Evolutionary conservation across 352 stramenopile genomes (phyloP).

Genomic region (Heterotrichella gracilis): DNA sequence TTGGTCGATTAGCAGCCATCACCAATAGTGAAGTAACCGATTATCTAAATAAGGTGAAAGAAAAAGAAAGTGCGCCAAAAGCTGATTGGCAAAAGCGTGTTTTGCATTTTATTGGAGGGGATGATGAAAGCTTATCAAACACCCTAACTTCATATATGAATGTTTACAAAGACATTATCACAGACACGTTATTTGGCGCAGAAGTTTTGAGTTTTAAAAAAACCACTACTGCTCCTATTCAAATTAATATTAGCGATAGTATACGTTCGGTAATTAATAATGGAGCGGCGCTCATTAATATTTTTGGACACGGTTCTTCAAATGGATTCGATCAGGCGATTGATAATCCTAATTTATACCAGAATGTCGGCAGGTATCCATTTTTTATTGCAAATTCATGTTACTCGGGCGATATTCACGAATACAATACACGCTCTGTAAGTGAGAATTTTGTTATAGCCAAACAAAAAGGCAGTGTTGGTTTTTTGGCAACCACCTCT

Average conservation of each 20-base stretch:
- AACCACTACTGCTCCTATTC: neutral
- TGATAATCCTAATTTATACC: neutral
- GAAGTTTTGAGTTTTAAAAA: neutral
- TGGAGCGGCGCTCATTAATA: neutral
- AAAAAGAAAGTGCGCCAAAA: neutral
- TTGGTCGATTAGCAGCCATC: neutral
- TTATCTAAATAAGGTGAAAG: neutral
- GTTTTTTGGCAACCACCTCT: neutral
- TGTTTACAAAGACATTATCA: neutral
- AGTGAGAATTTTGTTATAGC: slow-evolving; percentile 1
- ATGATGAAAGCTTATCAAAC: neutral
- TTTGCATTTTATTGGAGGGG: neutral
- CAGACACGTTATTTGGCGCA: neutral
- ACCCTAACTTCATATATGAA: neutral
- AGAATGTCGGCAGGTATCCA: neutral
- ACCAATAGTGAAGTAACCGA: neutral
- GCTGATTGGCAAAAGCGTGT: neutral
- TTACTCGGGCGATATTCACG: neutral
- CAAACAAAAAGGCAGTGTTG: neutral
- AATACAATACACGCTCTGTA: neutral
- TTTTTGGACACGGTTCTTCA: neutral
- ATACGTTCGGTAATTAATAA: neutral
- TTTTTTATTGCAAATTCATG: neutral
- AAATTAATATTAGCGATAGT: neutral
- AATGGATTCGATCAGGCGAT: neutral